Percentiles rank a stretch among this genome's conserved stretches.
Evolutionary conservation across 2,329 filamentous ascomycete genomes (phyloP).

Genomic region (Fonsecaea erecta): DNA sequence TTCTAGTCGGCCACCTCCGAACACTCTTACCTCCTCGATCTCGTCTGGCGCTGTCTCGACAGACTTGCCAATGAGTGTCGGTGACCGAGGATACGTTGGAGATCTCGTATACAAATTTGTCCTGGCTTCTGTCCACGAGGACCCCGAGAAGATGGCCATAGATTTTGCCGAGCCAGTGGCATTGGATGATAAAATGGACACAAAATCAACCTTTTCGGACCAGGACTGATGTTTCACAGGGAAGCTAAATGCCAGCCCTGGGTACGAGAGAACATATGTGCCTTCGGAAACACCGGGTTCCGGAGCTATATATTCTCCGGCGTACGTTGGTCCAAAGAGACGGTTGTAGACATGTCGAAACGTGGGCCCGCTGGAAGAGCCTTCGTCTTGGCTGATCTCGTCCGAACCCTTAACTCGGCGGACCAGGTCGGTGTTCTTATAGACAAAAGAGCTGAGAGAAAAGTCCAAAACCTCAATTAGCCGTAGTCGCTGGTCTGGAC

Average conservation of each 20-base stretch:
- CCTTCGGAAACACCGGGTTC: conserved; percentile 61
- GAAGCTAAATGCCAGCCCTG: conserved; percentile 92
- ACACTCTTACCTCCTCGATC: conserved; percentile 76
- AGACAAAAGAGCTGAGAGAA: conserved; percentile 78
- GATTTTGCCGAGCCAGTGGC: conserved; percentile 76
- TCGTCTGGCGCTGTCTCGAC: conserved; percentile 87
- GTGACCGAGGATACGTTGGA: conserved; percentile 74
- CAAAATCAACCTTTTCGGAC: conserved; percentile 76
- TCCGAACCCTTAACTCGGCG: conserved; percentile 58
- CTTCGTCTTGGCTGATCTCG: conserved; percentile 42
- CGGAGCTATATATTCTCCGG: conserved; percentile 84
- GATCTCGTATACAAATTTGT: conserved; percentile 74
- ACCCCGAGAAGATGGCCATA: conserved; percentile 88
- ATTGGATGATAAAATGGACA: conserved; percentile 79
- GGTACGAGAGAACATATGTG: conserved; percentile 90
- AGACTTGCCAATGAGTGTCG: conserved; percentile 69
- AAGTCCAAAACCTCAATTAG: conserved; percentile 93
- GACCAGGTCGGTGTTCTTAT: conserved; percentile 79
- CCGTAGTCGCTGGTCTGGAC: conserved; percentile 85
- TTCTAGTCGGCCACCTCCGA: conserved; percentile 78
- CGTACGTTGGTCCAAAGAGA: conserved; percentile 90
- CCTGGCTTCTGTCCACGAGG: conserved; percentile 86
- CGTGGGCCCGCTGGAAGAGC: conserved; percentile 64
- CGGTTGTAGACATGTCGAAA: conserved; percentile 92
- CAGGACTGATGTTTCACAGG: conserved; percentile 75